Conservation (phyloP, 2,329 filamentous ascomycete genomes). For the Colletotrichum filicis region DNA sequence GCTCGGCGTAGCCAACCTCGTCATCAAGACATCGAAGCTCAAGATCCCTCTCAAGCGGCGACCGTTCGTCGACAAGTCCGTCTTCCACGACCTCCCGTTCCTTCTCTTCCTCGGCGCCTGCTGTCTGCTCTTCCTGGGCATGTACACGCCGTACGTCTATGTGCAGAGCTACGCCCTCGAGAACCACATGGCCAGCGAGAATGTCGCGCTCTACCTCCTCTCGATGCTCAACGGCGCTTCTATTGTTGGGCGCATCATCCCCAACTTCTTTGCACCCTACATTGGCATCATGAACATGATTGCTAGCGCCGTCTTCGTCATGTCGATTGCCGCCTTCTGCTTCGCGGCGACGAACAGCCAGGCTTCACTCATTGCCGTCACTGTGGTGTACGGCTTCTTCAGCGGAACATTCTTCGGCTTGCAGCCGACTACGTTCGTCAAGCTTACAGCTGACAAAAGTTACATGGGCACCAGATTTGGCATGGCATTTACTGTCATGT, state of each 20-base stretch:
- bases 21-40: slow-evolving; percentile 29
- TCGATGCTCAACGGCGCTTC: slow-evolving; percentile 57
- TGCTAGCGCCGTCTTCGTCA: slow-evolving; percentile 32
- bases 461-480: slow-evolving; percentile 53
- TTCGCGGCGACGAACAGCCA: slow-evolving; percentile 16
- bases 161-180: slow-evolving; percentile 53
- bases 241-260: slow-evolving; percentile 56
- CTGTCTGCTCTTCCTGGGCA: slow-evolving; percentile 54
- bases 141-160: slow-evolving; percentile 62
- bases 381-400: slow-evolving; percentile 36
- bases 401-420: slow-evolving; percentile 50
- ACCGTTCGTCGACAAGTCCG: slow-evolving; percentile 40
- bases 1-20: slow-evolving; percentile 16
- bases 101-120: slow-evolving; percentile 47
- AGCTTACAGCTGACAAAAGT: slow-evolving; percentile 43
- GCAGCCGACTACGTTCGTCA: slow-evolving; percentile 48
- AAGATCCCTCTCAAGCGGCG: slow-evolving; percentile 24
- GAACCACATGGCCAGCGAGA: slow-evolving; percentile 41
- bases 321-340: slow-evolving; percentile 35
- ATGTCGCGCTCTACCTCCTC: slow-evolving; percentile 53
- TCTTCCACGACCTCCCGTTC: slow-evolving; percentile 51
- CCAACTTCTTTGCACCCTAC: slow-evolving; percentile 47
- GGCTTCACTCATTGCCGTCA: slow-evolving; percentile 31
- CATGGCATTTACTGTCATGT: slow-evolving; percentile 46
- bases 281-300: slow-evolving; percentile 47